Base-by-base conservation (phyloP, 495 filamentous ascomycete species). In the Neurospora africana region DNA sequence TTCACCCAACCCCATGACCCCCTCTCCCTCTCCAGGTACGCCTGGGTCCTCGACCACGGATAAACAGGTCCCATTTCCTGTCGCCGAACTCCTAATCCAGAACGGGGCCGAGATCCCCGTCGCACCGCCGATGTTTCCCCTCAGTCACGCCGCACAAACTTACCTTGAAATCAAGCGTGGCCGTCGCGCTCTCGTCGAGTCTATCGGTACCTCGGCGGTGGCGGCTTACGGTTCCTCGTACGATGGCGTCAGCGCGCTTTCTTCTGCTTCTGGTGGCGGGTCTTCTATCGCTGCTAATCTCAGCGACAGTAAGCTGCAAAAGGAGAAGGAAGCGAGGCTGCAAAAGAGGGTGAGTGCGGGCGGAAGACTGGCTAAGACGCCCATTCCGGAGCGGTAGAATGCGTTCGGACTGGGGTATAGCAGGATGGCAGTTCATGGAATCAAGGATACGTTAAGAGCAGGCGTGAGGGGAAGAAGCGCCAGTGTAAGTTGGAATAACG, bases 1-100 rank as follows among this genome's bases (percentile, higher is more conserved):
- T 0, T 85, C 84, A 36, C 83, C 84, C n/a, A 74, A 79, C 7
- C 78, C 81, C 3, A 76, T 75, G 15, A n/a, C 77, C 0, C 70
- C 71, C 5, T 23, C 72, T 5, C 73, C 61, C 2, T 37, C 72
- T 0, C 70, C 70, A 67, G 75, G 40, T 68, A 81, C 33, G 73
- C 53, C 53, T 0, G 53, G 53, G 6, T 65, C 53, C 6, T 30
- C 53, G 15, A 17, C 6, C 7, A 3, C 6, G 4, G 72, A 79
- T 19, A 85, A 84, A 69, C 72, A 76, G 5, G 76, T 84, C 17
- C 83, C 86, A 4, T 99, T 98, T 81, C 91, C 96, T 0, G 83
- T 98, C 33, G 96, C 95, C 36, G 95, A 99, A 81, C 86, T 98
- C 68, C 86, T 99, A 13, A 85, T 98, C 23, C 95, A 97, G 76